Evolutionary conservation across 2,329 filamentous ascomycete species (phyloP).

Genomic region (Teratosphaeria viscida): DNA sequence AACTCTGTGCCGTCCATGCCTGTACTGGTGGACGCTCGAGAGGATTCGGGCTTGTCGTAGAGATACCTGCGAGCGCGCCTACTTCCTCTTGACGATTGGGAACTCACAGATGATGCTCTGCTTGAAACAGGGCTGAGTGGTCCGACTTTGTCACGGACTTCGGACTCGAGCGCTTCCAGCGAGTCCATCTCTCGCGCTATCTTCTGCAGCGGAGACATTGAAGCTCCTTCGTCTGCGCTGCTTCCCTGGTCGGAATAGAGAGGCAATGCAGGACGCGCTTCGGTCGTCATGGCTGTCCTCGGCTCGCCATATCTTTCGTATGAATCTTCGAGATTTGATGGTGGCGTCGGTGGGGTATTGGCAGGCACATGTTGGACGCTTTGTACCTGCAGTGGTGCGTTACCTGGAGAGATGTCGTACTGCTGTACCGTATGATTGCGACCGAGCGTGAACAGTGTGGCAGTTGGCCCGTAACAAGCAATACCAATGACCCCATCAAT

Average conservation of each 20-base stretch:
- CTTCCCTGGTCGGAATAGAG: conserved; percentile 50
- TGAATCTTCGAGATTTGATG: conserved; percentile 67
- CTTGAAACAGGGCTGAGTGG: conserved; percentile 58
- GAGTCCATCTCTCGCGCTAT: conserved; percentile 62
- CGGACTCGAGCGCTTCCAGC: conserved; percentile 41
- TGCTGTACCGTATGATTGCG: conserved; percentile 85
- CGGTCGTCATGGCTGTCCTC: conserved; percentile 17
- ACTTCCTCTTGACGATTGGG: conserved; percentile 40
- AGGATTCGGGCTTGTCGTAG: conserved; percentile 35
- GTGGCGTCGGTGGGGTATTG: conserved; percentile 67
- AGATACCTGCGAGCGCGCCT: conserved; percentile 32
- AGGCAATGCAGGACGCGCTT: conserved; percentile 24
- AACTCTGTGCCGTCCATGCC: conserved; percentile 29
- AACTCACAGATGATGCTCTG: conserved; percentile 52
- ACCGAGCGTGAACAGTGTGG: conserved; percentile 84
- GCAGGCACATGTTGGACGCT: conserved; percentile 80
- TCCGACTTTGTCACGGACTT: conserved; percentile 52
- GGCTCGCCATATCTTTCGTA: conserved; percentile 34
- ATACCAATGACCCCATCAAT: conserved; percentile 71
- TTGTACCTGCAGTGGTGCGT: conserved; percentile 63
- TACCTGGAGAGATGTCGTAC: conserved; percentile 72
- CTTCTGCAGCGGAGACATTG: conserved; percentile 61
- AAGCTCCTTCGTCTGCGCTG: conserved; percentile 55
- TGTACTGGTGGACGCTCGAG: conserved; percentile 23
- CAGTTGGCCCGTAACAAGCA: conserved; percentile 78